Evolutionary conservation across 2,329 filamentous ascomycete genomes (phyloP), one percentile per base, ranked within the genome.

Genomic region (Stemphylium beticola): DNA sequence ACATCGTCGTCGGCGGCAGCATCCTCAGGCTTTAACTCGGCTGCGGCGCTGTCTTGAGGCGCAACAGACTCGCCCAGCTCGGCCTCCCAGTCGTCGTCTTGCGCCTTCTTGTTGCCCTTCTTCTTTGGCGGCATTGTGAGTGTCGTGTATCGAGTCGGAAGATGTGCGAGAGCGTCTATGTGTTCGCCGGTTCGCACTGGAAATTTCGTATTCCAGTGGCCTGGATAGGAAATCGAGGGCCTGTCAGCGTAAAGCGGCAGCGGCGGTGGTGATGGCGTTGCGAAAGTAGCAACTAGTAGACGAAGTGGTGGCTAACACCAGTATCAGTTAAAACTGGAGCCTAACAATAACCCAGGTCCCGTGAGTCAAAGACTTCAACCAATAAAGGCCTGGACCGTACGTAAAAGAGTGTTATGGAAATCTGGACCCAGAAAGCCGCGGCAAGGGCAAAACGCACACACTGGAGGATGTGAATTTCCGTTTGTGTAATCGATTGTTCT

Each of bases 1-100:
- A 78, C 79, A 40, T 78, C 81, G 24, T 79, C 80, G 45, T 84
- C 80, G 49, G 81, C 79, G 24, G 66, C 65, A 41, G 66, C 61
- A 42, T 72, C 65, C 11, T 71, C 67, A 20, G 62, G 48, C 38
- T 63, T 60, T 53, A 65, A 38, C 43, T 66, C 69, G 43, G 61
- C 56, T 41, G 58, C 79, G 45, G 78, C 79, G 36, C 78, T 77
- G 57, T 84, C 79, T 49, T 83, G 80, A 7, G 89, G 87, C 61
- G 85, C 85, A 70, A 87, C 83, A 57, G 83, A 81, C 80, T 97
- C 93, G 70, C 92, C 93, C 50, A 97, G 83, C 61, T 96, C 92
- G 51, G 90, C 87, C 77, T 98, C 95, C 93, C 93, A 97, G 82
- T 97, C 92, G 73, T 96, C 92, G 72, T 96, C 91, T 74, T 90